Conservation (phyloP, 495 filamentous ascomycete genomes). For the Amphirosellinia nigrospora region DNA sequence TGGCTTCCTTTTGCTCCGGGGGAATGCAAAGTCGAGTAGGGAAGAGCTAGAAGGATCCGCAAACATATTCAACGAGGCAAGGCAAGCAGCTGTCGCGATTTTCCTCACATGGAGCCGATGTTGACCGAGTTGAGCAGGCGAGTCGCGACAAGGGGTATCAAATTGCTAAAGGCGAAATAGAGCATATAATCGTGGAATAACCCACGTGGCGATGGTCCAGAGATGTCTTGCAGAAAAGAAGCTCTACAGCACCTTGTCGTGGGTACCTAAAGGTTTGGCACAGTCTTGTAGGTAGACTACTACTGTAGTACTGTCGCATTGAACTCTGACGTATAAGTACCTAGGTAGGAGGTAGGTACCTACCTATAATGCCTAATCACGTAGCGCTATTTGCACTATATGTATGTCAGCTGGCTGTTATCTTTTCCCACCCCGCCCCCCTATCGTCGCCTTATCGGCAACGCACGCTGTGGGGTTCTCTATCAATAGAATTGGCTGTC, state of each 20-base stretch:
- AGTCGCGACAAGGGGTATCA: neutral
- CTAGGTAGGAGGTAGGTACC: too few species aligned
- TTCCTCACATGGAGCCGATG: conserved; percentile 40
- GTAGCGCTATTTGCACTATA: neutral
- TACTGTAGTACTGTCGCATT: neutral
- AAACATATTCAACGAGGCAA: conserved; percentile 43
- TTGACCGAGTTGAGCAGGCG: conserved; percentile 15
- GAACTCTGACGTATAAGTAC: too few species aligned
- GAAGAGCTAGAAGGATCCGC: conserved; percentile 39
- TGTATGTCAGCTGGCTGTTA: neutral
- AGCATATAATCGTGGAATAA: conserved; percentile 1
- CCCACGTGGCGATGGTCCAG: conserved; percentile 12
- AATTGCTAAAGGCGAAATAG: neutral
- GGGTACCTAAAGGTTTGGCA: neutral
- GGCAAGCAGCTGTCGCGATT: conserved; percentile 31
- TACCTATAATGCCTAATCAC: neutral
- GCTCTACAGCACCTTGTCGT: neutral
- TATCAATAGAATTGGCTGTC: neutral
- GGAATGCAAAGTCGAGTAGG: conserved; percentile 38
- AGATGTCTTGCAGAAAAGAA: neutral
- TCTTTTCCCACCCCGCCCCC: neutral
- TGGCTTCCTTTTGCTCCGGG: conserved; percentile 42
- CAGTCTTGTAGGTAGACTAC: neutral
- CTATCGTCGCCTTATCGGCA: neutral
- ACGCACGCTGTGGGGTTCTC: neutral